phyloP scores from a whole-genome alignment of 2,329 filamentous ascomycete genomes.

The Calonectria montana region DNA sequence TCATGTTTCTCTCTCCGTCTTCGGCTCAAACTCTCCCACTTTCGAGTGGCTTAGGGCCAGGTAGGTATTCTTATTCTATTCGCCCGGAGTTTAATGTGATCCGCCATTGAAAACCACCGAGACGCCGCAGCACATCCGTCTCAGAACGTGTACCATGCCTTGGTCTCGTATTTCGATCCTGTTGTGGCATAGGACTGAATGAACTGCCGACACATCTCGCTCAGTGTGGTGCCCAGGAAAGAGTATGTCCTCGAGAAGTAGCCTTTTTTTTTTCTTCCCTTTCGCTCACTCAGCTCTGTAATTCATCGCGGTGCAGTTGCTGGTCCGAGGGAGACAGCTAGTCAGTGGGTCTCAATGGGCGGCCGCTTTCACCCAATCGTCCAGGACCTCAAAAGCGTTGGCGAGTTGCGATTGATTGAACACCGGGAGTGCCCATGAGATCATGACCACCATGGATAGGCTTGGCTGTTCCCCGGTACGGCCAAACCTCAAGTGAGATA shows the following conservation, averaged over 20 bases:
- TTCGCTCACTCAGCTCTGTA: not conserved
- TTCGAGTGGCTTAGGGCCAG: slow-evolving; percentile 1
- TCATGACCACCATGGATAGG: slow-evolving; percentile 2
- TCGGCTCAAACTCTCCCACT: slow-evolving; percentile 7
- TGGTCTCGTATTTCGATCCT: not conserved
- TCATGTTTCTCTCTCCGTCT: slow-evolving; percentile 7
- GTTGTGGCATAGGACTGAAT: not conserved
- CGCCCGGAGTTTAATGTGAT: slow-evolving; percentile 2
- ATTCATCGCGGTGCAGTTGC: not conserved
- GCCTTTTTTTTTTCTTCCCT: not conserved
- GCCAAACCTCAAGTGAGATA: slow-evolving; percentile 25
- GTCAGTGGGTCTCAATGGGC: not conserved
- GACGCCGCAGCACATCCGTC: slow-evolving; percentile 9
- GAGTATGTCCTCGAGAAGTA: not conserved
- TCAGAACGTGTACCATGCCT: not conserved
- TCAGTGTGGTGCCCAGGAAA: not conserved
- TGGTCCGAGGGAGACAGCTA: not conserved
- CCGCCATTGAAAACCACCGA: slow-evolving; percentile 8
- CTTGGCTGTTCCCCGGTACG: slow-evolving; percentile 9
- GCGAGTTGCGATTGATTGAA: not conserved
- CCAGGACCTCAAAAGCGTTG: not conserved
- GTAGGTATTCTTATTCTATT: not conserved
- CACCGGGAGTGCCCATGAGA: not conserved
- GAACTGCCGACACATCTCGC: not conserved
- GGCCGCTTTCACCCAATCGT: not conserved